Conservation (phyloP, 2,329 filamentous ascomycete species). For the Phyllosticta capitalensis region DNA sequence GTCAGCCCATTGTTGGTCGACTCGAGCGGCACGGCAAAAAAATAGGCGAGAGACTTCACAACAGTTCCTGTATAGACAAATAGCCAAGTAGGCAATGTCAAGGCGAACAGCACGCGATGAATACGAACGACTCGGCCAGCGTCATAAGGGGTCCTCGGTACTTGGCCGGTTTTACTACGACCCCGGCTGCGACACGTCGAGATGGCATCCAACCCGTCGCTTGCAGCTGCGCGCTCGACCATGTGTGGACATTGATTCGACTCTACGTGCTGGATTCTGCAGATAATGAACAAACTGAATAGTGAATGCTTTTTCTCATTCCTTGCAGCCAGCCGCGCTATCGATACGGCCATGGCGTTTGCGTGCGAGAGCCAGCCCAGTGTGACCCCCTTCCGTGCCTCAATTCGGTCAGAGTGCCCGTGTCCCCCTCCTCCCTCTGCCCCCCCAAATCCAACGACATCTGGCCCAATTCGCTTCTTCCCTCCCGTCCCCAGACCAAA, state of each 20-base stretch:
- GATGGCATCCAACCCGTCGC: background rate
- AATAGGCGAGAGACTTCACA: background rate
- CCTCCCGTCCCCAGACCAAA: background rate
- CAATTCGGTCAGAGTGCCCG: background rate
- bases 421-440: slow-evolving; percentile 4
- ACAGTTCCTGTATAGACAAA: background rate
- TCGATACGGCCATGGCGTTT: background rate
- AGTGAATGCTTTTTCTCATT: background rate
- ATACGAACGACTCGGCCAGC: background rate
- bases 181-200: background rate
- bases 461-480: slow-evolving; percentile 9
- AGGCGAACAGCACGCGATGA: background rate
- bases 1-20: background rate
- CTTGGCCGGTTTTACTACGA: background rate
- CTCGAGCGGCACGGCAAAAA: background rate
- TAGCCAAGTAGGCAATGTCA: background rate
- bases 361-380: background rate
- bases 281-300: no score
- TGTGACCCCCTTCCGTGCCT: background rate
- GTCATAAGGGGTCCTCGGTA: background rate
- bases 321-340: background rate
- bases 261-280: no score
- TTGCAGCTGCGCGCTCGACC: background rate
- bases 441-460: background rate
- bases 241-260: background rate